Percentiles rank a stretch among this genome's conserved stretches.
Evolutionary conservation across 1,139 yeast genomes (phyloP).

Genomic region (Zygoascus hellenicus): DNA sequence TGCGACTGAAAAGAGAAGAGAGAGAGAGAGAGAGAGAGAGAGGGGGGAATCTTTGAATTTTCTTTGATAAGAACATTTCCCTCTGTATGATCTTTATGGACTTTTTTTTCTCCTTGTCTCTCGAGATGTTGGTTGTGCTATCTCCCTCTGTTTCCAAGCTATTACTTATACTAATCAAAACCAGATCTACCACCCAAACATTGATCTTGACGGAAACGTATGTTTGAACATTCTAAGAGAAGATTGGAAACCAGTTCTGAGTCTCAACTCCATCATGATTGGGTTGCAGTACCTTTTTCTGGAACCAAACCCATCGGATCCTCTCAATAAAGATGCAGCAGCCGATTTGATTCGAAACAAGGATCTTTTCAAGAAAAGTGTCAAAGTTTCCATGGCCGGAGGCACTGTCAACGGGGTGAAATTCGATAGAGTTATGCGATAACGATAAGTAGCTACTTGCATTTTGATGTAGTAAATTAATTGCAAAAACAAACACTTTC

Average conservation of each 20-base stretch:
- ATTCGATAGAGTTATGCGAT: conserved; percentile 44
- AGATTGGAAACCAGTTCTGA: conserved; percentile 95
- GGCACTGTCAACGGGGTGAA: conserved; percentile 50
- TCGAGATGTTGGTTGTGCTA: too few species aligned
- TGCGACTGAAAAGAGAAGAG: too few species aligned
- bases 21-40: too few species aligned
- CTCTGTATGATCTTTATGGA: too few species aligned
- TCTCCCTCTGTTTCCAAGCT: too few species aligned
- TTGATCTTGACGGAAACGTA: conserved; percentile 83
- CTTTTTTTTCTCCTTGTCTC: too few species aligned
- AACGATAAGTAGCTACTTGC: not conserved
- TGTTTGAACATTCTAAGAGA: conserved; percentile 87
- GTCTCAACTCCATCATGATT: conserved; percentile 71
- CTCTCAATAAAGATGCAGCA: conserved; percentile 85
- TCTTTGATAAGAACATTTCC: too few species aligned
- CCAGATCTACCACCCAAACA: conserved; percentile 88
- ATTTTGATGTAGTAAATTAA: too few species aligned
- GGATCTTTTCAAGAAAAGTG: conserved; percentile 52
- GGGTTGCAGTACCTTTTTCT: conserved; percentile 82
- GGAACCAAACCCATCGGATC: conserved; percentile 91
- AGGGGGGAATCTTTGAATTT: too few species aligned
- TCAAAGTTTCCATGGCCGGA: conserved; percentile 65
- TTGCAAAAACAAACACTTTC: too few species aligned
- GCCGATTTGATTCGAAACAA: conserved; percentile 58
- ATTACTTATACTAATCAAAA: too few species aligned